A percentile compares a stretch with the other conserved stretches of the same genome.
Conservation (phyloP, 306 rosid genomes). For the Cyclanthera cordifolia region DNA sequence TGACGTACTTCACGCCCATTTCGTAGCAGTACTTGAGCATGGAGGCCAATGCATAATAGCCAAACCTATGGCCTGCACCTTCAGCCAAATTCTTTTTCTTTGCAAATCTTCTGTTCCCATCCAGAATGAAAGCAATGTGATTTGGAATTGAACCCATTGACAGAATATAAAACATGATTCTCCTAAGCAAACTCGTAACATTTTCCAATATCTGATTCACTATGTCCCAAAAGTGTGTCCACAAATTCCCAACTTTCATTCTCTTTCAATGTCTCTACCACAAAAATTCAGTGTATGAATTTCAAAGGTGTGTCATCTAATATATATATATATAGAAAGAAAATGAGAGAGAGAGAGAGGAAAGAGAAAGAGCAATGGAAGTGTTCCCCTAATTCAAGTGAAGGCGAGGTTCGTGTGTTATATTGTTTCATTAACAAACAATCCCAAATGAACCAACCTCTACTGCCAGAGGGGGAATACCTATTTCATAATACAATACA, state of each 20-base stretch:
- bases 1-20: conserved; percentile 49
- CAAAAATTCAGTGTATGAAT: too few species aligned
- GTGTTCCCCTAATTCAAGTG: too few species aligned
- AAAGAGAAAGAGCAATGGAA: too few species aligned
- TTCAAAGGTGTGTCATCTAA: too few species aligned
- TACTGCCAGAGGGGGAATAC: too few species aligned
- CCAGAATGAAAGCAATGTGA: conserved; percentile 83
- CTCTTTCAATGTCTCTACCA: background rate
- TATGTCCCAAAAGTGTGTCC: background rate
- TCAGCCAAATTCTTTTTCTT: conserved; percentile 33
- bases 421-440: too few species aligned
- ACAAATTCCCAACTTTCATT: background rate
- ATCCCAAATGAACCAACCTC: too few species aligned
- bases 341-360: too few species aligned
- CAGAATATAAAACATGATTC: conserved; percentile 34
- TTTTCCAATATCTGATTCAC: background rate
- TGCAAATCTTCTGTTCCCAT: conserved; percentile 77
- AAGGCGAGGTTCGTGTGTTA: too few species aligned
- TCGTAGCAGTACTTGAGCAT: conserved; percentile 58
- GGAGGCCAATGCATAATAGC: conserved; percentile 39
- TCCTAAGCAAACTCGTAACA: conserved; percentile 31
- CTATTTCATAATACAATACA: too few species aligned
- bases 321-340: too few species aligned
- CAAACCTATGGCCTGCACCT: conserved; percentile 57
- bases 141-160: conserved; percentile 57